These are phyloP conservation scores for Nakazawaea peltata DNA, from an alignment of 805 yeast species.

Conservation along the genomic window DNA sequence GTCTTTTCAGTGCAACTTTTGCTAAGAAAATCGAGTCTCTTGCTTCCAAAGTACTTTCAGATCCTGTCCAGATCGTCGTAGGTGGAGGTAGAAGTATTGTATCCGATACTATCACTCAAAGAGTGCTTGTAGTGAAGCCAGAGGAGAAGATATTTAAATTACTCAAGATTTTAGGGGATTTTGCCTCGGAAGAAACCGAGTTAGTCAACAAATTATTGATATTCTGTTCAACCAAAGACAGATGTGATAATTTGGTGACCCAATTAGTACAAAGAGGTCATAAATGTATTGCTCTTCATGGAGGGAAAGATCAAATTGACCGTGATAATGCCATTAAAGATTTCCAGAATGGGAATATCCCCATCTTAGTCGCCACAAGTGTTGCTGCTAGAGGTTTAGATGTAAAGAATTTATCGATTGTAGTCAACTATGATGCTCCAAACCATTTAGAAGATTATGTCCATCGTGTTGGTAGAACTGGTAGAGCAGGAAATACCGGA, in stretches of 20 bases:
- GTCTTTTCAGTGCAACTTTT: constrained; percentile 90
- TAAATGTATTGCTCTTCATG: constrained; percentile 70
- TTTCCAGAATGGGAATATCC: constrained; percentile 52
- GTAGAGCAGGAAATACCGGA: constrained; percentile 81
- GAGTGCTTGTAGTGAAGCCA: constrained; percentile 51
- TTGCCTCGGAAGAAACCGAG: constrained; percentile 20
- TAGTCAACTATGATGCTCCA: constrained; percentile 76
- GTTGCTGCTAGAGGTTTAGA: constrained; percentile 94
- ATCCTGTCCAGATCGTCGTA: constrained; percentile 70
- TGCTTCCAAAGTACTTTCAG: constrained; percentile 54
- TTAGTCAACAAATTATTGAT: constrained; percentile 51
- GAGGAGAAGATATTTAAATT: constrained; percentile 49
- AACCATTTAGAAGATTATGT: constrained; percentile 92
- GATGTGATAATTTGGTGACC: constrained; percentile 65
- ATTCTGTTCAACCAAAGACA: constrained; percentile 84
- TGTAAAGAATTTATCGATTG: constrained; percentile 77
- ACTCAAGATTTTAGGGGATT: constrained; percentile 45
- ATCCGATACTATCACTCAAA: constrained; percentile 71
- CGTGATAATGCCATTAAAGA: constrained; percentile 66
- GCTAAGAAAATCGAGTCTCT: constrained; percentile 71
- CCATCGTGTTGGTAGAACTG: constrained; percentile 94
- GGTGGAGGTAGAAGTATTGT: constrained; percentile 71
- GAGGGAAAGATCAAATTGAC: constrained; percentile 85
- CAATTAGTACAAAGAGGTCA: constrained; percentile 45
- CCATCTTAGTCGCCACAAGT: constrained; percentile 81